These are phyloP conservation scores for Xylaria sp. DNA, from an alignment of 2,329 filamentous ascomycete species.

Conservation along the genomic window DNA sequence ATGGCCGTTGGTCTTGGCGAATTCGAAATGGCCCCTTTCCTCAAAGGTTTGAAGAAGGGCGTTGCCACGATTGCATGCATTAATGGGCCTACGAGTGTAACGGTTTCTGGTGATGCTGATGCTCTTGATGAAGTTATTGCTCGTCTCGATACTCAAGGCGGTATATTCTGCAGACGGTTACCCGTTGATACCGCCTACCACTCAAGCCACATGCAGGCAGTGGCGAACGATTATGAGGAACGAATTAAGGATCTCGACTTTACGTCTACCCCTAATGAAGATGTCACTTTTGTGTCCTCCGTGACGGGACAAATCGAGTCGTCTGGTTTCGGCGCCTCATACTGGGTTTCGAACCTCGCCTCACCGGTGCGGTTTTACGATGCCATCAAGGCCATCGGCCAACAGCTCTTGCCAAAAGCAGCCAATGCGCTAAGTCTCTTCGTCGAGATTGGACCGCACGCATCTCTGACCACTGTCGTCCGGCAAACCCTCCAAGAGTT, in stretches of 20 bases:
- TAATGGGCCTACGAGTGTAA: constrained; percentile 9
- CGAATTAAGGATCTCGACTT: not conserved
- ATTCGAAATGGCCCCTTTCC: not conserved
- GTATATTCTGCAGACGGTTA: constrained; percentile 4
- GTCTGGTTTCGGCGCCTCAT: not conserved
- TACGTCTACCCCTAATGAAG: not conserved
- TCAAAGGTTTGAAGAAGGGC: not conserved
- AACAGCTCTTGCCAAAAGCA: not conserved
- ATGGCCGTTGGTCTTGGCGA: constrained; percentile 8
- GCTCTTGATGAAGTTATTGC: constrained; percentile 5
- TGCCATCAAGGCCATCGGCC: not conserved
- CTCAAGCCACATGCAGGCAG: constrained; percentile 10
- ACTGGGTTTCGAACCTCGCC: constrained; percentile 9
- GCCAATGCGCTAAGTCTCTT: not conserved
- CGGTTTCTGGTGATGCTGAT: constrained; percentile 10
- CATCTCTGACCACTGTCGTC: not conserved
- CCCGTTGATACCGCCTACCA: constrained; percentile 14
- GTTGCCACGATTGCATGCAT: not conserved
- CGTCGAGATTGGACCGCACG: constrained; percentile 12
- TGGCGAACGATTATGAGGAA: constrained; percentile 7
- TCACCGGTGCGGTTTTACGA: constrained; percentile 6
- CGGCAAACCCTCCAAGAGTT: not conserved
- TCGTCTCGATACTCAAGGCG: not conserved
- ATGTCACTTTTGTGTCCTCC: constrained; percentile 5
- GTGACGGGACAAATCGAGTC: not conserved